Evolutionary conservation across 306 rosid genomes (phyloP).

Genomic region (Cucurbita ficifolia): DNA sequence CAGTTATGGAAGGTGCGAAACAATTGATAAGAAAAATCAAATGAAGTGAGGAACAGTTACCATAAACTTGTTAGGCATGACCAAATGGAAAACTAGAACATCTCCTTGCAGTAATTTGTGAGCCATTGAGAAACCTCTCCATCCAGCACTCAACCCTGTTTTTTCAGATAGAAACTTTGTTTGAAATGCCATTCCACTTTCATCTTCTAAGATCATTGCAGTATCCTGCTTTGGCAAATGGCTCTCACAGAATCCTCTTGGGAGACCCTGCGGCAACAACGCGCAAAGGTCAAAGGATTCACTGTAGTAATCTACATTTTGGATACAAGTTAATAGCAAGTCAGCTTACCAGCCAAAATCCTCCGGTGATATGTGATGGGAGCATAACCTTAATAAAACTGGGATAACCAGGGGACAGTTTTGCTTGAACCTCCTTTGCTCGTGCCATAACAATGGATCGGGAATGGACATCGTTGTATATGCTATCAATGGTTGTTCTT

Average conservation of each 20-base stretch:
- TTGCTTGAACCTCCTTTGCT: constrained; percentile 14
- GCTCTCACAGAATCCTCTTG: constrained; percentile 11
- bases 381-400: constrained; percentile 16
- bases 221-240: constrained; percentile 12
- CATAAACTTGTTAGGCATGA: constrained; percentile 13
- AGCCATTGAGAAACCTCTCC: constrained; percentile 9
- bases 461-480: not conserved
- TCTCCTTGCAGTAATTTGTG: constrained; percentile 8
- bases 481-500: not conserved
- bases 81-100: constrained; percentile 11
- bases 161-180: not conserved
- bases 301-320: not conserved
- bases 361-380: constrained; percentile 11
- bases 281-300: not conserved
- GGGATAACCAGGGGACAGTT: constrained; percentile 7
- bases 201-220: constrained; percentile 11
- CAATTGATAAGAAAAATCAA: not conserved
- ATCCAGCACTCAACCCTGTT: constrained; percentile 14
- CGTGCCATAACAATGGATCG: constrained; percentile 3
- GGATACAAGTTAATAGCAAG: not conserved
- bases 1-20: not conserved
- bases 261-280: constrained; percentile 8
- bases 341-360: constrained; percentile 16
- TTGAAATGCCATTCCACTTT: constrained; percentile 9
- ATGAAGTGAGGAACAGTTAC: not conserved